Evolutionary conservation across 1,284 basidiomycete species (phyloP).

Genomic region (Melampsora occidentalis): DNA sequence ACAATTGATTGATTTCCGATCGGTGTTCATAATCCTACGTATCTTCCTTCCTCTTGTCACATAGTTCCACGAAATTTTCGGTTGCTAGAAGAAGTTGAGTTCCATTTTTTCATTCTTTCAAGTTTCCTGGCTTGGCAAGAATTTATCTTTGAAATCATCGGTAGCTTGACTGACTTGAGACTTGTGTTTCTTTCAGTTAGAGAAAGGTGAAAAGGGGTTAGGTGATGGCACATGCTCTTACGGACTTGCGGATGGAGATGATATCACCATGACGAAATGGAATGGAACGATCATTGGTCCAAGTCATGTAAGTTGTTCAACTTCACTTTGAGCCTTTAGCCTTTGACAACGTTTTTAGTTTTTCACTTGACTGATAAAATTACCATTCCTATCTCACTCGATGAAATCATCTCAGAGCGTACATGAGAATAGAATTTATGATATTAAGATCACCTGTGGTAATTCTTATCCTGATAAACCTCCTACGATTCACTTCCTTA

Average conservation of each 20-base stretch:
- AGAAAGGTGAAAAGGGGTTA: conserved; percentile 99
- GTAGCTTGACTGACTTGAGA: too few species aligned
- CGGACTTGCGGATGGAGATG: conserved; percentile 84
- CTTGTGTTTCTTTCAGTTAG: conserved; percentile 65
- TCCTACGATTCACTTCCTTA: conserved; percentile 78
- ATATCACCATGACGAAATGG: conserved; percentile 96
- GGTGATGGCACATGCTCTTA: conserved; percentile 97
- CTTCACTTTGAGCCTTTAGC: not conserved
- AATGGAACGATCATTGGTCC: conserved; percentile 98
- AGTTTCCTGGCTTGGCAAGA: not conserved
- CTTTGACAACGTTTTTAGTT: not conserved
- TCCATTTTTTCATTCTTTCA: not conserved
- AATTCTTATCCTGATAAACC: conserved; percentile 75
- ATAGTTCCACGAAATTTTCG: conserved; percentile 94
- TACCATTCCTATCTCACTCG: too few species aligned
- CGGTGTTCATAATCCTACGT: not conserved
- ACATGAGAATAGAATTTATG: conserved; percentile 98
- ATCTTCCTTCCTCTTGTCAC: not conserved
- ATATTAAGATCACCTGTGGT: conserved; percentile 83
- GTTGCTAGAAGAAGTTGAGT: conserved; percentile 62
- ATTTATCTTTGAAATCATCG: not conserved
- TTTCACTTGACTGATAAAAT: too few species aligned
- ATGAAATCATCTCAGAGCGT: conserved; percentile 64
- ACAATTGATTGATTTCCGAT: conserved; percentile 1
- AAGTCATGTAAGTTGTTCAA: conserved; percentile 69